Evolutionary conservation across 2,329 filamentous ascomycete species (phyloP), one percentile per base, ranked within the genome.

Genomic region (Paramyrothecium roridum): DNA sequence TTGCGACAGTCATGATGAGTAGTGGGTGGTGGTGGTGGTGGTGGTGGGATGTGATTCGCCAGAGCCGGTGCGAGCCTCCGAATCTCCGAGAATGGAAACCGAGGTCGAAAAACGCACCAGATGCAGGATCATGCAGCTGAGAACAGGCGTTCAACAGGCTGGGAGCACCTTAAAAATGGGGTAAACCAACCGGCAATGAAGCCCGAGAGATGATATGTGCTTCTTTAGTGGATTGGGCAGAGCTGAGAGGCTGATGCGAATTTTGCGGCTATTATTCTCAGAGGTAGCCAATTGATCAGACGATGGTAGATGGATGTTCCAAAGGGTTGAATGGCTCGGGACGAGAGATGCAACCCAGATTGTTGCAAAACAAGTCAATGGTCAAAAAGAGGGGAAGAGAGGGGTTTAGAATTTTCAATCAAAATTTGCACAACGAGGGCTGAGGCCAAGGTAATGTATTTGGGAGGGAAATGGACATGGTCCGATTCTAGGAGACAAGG

Each of bases 401-500:
- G 59, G 52, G 48, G 53, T 47, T 56, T 48, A 33, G 51, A 23
- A 53, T 19, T 53, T 48, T 48, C 43, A 43, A 48, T 23, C 30
- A 34, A 52, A 43, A 43, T 17, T 19, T 17, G 13, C 37, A 43
- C 13, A 43, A 19, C 16, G 37, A 43, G 37, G 37, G 37, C n/a
- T 19, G 37, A 19, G 37, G 37, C 37, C 37, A 53, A 53, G 48
- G 45, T 64, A 63, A 62, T 58, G 56, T 57, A 61, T 57, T 63
- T 63, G 61, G 63, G 50, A 52, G 59, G 63, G 59, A 55, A 60
- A 7, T 43, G 37, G 58, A 30, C 61, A 68, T 69, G 65, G 67
- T 69, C 67, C 65, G 67, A 70, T 69, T 63, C 61, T 61, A 70
- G 66, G 67, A 71, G 66, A 64, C 55, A 62, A 54, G 60, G 58